Conservation (phyloP, 2,329 filamentous ascomycete species). For the Neonectria magnoliae region DNA sequence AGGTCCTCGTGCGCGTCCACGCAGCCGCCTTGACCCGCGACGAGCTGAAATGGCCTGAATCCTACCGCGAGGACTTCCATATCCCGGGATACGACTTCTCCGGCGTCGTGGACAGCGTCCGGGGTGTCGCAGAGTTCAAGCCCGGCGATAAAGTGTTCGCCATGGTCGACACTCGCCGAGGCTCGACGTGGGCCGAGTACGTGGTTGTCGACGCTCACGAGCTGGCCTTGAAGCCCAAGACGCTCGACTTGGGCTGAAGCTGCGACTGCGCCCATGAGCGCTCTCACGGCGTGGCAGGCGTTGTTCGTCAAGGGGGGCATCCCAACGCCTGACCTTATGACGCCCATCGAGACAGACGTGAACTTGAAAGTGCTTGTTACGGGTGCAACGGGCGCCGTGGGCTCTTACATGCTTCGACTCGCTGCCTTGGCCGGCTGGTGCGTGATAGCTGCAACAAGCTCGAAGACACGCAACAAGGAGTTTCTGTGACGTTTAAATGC, state of each 20-base stretch:
- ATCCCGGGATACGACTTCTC: constrained; percentile 28
- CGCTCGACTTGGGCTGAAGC: constrained; percentile 45
- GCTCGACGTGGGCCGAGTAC: constrained; percentile 40
- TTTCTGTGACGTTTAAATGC: constrained; percentile 39
- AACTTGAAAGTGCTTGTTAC: constrained; percentile 44
- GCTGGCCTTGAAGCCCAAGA: constrained; percentile 44
- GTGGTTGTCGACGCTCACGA: constrained; percentile 36
- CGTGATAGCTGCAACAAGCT: constrained; percentile 45
- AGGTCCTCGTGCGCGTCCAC: constrained; percentile 29
- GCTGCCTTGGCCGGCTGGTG: constrained; percentile 44
- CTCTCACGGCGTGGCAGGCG: constrained; percentile 50
- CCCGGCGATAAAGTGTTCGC: constrained; percentile 44
- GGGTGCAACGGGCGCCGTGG: constrained; percentile 49
- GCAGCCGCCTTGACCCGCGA: constrained; percentile 32
- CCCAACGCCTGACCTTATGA: constrained; percentile 16
- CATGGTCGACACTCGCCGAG: constrained; percentile 35
- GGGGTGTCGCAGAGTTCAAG: constrained; percentile 34
- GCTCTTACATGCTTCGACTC: constrained; percentile 48
- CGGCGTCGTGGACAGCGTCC: constrained; percentile 26
- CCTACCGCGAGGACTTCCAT: constrained; percentile 19
- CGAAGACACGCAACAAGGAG: constrained; percentile 21
- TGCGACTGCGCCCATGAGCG: constrained; percentile 48
- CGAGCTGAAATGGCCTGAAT: constrained; percentile 30
- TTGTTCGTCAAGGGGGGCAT: constrained; percentile 41
- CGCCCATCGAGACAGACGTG: neutral